Evolutionary conservation across 2,329 filamentous ascomycete genomes (phyloP).

Genomic region (Phialophora verrucosa): DNA sequence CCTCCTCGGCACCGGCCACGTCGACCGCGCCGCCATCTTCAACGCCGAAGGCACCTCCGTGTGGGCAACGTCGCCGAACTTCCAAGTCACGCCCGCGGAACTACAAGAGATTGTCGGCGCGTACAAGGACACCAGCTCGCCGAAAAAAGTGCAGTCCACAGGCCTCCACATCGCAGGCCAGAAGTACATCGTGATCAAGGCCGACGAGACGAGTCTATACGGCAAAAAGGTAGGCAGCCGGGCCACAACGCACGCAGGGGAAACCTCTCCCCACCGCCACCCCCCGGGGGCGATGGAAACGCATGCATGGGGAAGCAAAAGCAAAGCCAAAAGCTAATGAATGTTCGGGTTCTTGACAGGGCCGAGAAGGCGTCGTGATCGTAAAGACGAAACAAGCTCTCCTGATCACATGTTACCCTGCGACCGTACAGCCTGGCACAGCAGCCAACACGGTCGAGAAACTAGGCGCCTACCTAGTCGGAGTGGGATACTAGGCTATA

Average conservation of each 20-base stretch:
- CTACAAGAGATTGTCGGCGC: slow-evolving; percentile 60
- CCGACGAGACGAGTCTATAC: slow-evolving; percentile 80
- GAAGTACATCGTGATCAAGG: slow-evolving; percentile 77
- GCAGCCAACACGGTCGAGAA: slow-evolving; percentile 79
- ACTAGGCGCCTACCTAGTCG: slow-evolving; percentile 85
- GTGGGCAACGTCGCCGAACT: slow-evolving; percentile 74
- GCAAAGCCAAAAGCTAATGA: neutral
- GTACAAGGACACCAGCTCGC: slow-evolving; percentile 60
- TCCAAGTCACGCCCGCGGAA: slow-evolving; percentile 69
- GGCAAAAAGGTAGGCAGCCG: slow-evolving; percentile 73
- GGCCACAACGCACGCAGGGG: neutral
- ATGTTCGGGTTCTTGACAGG: slow-evolving; percentile 53
- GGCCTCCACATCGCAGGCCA: slow-evolving; percentile 78
- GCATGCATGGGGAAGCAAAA: neutral
- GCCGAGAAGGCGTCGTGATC: slow-evolving; percentile 78
- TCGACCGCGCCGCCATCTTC: slow-evolving; percentile 86
- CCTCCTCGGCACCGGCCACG: slow-evolving; percentile 76
- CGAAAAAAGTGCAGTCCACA: slow-evolving; percentile 70
- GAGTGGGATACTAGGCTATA: slow-evolving; percentile 74
- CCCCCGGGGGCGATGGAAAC: neutral
- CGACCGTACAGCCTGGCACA: slow-evolving; percentile 73
- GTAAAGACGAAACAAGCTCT: slow-evolving; percentile 89
- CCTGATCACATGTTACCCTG: slow-evolving; percentile 84
- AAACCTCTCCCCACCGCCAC: neutral
- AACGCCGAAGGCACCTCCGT: slow-evolving; percentile 78